These are phyloP conservation scores for Aspergillus fischeri DNA, from an alignment of 2,329 filamentous ascomycete genomes.

Conservation along the genomic window DNA sequence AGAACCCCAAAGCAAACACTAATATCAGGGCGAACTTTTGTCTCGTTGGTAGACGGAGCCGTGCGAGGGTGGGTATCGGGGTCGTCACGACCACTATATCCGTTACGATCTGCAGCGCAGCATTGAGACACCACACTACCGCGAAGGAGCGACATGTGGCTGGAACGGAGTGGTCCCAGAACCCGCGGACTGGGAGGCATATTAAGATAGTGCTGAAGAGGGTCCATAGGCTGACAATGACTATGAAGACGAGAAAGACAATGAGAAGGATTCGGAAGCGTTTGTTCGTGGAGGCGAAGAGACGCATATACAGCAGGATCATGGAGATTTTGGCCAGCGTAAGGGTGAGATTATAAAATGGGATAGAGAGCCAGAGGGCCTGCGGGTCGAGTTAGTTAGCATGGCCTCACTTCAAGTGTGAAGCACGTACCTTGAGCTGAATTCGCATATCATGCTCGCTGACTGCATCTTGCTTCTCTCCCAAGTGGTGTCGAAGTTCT, in stretches of 20 bases:
- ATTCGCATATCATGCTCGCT: neutral
- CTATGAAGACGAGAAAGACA: slow-evolving; percentile 16
- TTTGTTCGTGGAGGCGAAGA: slow-evolving; percentile 24
- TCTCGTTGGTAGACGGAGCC: slow-evolving; percentile 17
- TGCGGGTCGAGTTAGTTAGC: slow-evolving; percentile 4
- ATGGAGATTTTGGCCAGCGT: slow-evolving; percentile 31
- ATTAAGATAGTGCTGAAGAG: slow-evolving; percentile 23
- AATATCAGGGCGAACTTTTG: slow-evolving; percentile 23
- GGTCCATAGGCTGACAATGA: slow-evolving; percentile 25
- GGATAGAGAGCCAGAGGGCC: slow-evolving; percentile 30
- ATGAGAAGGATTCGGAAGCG: slow-evolving; percentile 16
- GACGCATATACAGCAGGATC: slow-evolving; percentile 27
- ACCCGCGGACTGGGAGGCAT: slow-evolving; percentile 22
- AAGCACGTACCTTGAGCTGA: slow-evolving; percentile 22
- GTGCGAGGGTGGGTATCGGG: slow-evolving; percentile 23
- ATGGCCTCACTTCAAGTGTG: neutral
- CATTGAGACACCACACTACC: slow-evolving; percentile 27
- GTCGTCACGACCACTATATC: slow-evolving; percentile 24
- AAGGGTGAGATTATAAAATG: slow-evolving; percentile 32
- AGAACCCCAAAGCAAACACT: slow-evolving; percentile 26
- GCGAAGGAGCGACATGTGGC: slow-evolving; percentile 18
- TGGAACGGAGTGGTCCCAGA: slow-evolving; percentile 15
- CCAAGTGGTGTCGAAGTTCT: slow-evolving; percentile 24
- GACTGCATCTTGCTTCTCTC: slow-evolving; percentile 4
- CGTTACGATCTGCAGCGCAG: slow-evolving; percentile 23